phyloP scores from a whole-genome alignment of 768 basidiomycete genomes.

The Cyclocybe aegerita region DNA sequence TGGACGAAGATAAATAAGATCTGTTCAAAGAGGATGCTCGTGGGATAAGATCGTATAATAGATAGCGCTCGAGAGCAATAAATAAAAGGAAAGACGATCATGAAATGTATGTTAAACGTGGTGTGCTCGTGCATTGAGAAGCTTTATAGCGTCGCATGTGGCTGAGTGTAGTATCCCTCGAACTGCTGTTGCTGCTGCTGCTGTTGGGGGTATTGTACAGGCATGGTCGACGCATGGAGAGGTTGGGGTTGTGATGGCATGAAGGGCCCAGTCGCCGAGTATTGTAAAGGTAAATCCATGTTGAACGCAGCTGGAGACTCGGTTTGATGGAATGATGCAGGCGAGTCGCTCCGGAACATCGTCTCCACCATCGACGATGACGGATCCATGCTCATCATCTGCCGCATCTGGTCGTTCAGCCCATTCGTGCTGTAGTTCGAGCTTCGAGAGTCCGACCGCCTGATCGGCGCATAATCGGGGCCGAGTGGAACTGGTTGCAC shows the following conservation, averaged over 20 bases:
- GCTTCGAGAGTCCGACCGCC: conserved; percentile 38
- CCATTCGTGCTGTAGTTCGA: conserved; percentile 35
- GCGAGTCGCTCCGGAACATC: conserved; percentile 42
- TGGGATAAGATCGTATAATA: not conserved
- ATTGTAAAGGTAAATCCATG: conserved; percentile 34
- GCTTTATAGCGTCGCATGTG: conserved; percentile 23
- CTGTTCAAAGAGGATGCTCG: no score
- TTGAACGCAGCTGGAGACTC: conserved; percentile 38
- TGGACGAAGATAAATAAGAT: no score
- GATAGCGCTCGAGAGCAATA: not conserved
- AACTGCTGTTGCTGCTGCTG: conserved; percentile 16
- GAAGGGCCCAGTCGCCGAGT: conserved; percentile 8
- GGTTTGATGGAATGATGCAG: conserved; percentile 37
- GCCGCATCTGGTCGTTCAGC: conserved; percentile 44
- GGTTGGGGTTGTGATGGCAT: conserved; percentile 7
- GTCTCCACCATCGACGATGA: conserved; percentile 19
- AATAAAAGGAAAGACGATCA: not conserved
- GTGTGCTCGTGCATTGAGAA: not conserved
- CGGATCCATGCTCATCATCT: conserved; percentile 36
- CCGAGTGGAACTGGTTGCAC: conserved; percentile 37
- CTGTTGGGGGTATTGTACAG: conserved; percentile 9
- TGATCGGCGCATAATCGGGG: conserved; percentile 22
- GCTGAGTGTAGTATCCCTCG: conserved; percentile 22
- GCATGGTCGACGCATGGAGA: conserved; percentile 21
- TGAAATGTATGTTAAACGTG: not conserved